These are phyloP conservation scores for Chenopodium suecicum DNA, from an alignment of 148 eudicot species.

Conservation along the genomic window DNA sequence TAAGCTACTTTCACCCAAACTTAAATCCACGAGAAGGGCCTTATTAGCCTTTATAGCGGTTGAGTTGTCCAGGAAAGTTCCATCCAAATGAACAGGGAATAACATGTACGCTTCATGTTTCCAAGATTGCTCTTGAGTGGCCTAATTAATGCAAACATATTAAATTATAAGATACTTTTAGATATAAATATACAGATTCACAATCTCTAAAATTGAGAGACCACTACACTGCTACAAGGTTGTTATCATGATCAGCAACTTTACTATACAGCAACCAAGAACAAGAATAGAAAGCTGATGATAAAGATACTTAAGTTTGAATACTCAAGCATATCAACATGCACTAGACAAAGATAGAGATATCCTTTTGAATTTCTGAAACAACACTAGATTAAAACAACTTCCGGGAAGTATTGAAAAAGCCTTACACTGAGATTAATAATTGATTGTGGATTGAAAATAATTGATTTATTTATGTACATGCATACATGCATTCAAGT, in stretches of 20 bases:
- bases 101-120: slow-evolving; percentile 91
- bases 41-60: slow-evolving; percentile 63
- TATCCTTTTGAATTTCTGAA: background rate
- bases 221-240: background rate
- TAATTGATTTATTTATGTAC: background rate
- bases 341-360: background rate
- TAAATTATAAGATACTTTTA: background rate
- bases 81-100: slow-evolving; percentile 88
- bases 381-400: background rate
- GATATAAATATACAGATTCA: background rate
- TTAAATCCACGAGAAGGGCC: background rate
- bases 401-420: no score
- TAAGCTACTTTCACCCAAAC: no score
- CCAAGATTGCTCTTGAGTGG: slow-evolving; percentile 75
- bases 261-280: background rate
- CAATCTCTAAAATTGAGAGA: background rate
- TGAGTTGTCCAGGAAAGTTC: slow-evolving; percentile 72
- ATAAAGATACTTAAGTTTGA: background rate
- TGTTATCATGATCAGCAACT: background rate
- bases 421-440: no score
- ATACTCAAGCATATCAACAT: background rate
- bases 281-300: background rate
- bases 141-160: slow-evolving; percentile 33
- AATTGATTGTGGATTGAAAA: background rate
- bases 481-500: background rate